Evolutionary conservation across 345 rosid genomes (phyloP).

Genomic region (Eutrema japonicum): DNA sequence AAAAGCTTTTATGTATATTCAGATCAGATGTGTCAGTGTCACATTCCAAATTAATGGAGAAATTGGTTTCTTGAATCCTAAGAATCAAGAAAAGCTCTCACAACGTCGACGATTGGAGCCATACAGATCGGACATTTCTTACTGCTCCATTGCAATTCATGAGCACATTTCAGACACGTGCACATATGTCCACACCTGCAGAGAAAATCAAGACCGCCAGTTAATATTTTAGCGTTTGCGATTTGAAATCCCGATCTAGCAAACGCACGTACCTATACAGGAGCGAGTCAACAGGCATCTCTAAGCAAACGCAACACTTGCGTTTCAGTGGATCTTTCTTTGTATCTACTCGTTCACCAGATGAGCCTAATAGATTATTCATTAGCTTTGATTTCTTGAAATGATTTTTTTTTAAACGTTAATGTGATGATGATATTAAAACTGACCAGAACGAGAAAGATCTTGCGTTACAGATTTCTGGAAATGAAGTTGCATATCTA

Average conservation of each 20-base stretch:
- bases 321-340: conserved; percentile 50
- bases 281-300: conserved; percentile 74
- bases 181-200: conserved; percentile 95
- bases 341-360: conserved; percentile 46
- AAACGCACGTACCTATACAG: conserved; percentile 61
- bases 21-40: conserved; percentile 23
- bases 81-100: conserved; percentile 65
- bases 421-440: background rate
- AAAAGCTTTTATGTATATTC: background rate
- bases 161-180: conserved; percentile 77
- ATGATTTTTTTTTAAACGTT: background rate
- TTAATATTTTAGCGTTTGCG: conserved; percentile 8
- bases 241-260: background rate
- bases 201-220: background rate
- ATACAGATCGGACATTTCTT: conserved; percentile 83
- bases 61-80: conserved; percentile 33
- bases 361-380: conserved; percentile 24
- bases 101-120: conserved; percentile 83
- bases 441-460: conserved; percentile 54
- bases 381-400: conserved; percentile 12
- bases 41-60: conserved; percentile 17
- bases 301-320: conserved; percentile 78
- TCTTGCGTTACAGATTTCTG: conserved; percentile 53
- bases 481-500: conserved; percentile 65
- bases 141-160: conserved; percentile 70